phyloP scores from a whole-genome alignment of 139 green algal species.

The Mesotaenium endlicherianum region DNA sequence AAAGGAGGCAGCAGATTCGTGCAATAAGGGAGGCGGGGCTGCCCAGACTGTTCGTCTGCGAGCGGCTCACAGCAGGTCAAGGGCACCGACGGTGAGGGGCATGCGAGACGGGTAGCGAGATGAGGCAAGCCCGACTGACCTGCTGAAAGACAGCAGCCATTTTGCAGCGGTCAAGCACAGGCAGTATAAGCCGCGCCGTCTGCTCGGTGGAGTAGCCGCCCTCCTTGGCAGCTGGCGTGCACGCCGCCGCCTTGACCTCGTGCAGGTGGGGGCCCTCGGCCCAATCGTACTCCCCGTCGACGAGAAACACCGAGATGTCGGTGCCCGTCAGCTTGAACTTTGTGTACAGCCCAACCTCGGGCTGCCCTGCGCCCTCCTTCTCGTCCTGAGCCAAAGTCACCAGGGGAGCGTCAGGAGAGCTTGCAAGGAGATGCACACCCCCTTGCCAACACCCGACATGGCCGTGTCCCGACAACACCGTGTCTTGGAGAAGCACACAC shows the following conservation, averaged over 20 bases:
- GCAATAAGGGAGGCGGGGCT: too few relatives aligned
- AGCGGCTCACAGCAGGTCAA: too few relatives aligned
- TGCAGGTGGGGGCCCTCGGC: background rate
- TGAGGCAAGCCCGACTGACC: conserved; percentile 2
- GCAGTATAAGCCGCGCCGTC: conserved; percentile 47
- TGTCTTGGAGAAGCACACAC: too few relatives aligned
- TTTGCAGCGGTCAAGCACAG: conserved; percentile 64
- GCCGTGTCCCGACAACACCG: too few relatives aligned
- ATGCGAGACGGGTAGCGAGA: background rate
- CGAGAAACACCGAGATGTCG: conserved; percentile 44
- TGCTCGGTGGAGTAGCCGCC: background rate
- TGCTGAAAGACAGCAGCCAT: conserved; percentile 47
- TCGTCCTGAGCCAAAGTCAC: conserved; percentile 13
- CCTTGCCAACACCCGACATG: background rate
- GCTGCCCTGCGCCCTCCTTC: background rate
- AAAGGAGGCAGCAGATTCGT: too few relatives aligned
- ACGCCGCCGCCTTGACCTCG: background rate
- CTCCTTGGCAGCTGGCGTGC: background rate
- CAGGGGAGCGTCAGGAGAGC: background rate
- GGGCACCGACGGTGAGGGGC: too few relatives aligned
- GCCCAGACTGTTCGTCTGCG: too few relatives aligned
- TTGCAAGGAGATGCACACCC: background rate
- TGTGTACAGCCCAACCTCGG: conserved; percentile 69
- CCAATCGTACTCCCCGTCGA: conserved; percentile 40
- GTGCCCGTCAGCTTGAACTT: conserved; percentile 57